Percentiles rank a stretch among this genome's conserved stretches.
phyloP scores from a whole-genome alignment of 2,329 filamentous ascomycete species.

The Diaporthe citri region DNA sequence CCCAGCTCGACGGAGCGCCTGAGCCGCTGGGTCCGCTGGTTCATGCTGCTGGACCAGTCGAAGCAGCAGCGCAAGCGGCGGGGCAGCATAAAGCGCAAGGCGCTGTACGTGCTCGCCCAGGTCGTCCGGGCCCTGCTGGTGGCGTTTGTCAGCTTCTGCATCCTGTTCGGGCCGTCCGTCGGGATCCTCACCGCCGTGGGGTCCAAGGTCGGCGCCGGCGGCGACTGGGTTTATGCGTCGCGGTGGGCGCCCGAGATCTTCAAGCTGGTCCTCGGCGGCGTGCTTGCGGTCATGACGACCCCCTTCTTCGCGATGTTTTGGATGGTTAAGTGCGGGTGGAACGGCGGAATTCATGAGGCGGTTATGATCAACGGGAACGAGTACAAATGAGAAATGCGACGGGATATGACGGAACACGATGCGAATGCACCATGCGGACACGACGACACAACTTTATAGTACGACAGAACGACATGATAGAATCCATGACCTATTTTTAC shows the following conservation, averaged over 20 bases:
- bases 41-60: constrained; percentile 56
- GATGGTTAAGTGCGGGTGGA: constrained; percentile 63
- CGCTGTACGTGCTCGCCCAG: constrained; percentile 52
- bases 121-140: constrained; percentile 52
- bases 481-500: background rate
- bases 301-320: constrained; percentile 63
- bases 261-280: constrained; percentile 62
- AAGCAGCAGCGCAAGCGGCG: constrained; percentile 44
- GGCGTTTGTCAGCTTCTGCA: constrained; percentile 53
- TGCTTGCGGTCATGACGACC: constrained; percentile 60
- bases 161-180: constrained; percentile 59
- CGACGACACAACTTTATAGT: background rate
- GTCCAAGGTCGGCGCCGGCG: constrained; percentile 44
- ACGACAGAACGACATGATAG: constrained; percentile 10
- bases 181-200: constrained; percentile 58
- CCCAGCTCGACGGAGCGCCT: constrained; percentile 44
- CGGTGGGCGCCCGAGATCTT: constrained; percentile 63
- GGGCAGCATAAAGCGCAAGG: constrained; percentile 48
- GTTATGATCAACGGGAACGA: constrained; percentile 44
- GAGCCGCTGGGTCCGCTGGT: constrained; percentile 54
- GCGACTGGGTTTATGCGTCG: constrained; percentile 58
- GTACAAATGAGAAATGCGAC: constrained; percentile 39
- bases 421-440: background rate
- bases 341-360: constrained; percentile 43
- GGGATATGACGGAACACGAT: background rate